phyloP scores from a whole-genome alignment of 345 rosid species.

The Aegle marmelos region DNA sequence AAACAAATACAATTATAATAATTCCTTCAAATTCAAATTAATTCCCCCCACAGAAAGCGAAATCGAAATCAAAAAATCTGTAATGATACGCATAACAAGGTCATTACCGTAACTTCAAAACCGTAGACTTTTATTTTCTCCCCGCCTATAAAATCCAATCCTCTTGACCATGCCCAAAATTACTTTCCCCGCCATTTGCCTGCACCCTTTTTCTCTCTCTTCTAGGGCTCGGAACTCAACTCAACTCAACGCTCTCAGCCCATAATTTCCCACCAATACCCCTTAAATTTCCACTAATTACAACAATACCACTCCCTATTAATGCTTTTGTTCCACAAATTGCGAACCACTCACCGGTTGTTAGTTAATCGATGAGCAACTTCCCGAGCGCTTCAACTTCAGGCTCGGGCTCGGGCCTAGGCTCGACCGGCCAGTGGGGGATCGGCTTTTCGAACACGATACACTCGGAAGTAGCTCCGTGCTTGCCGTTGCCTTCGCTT shows the following conservation, averaged over 20 bases:
- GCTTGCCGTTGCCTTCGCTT: conserved; percentile 86
- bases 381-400: conserved; percentile 44
- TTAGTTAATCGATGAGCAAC: conserved; percentile 49
- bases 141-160: background rate
- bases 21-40: background rate
- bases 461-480: conserved; percentile 88
- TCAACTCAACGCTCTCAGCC: conserved; percentile 14
- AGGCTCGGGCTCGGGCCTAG: conserved; percentile 19
- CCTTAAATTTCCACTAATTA: conserved; percentile 21
- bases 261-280: conserved; percentile 24
- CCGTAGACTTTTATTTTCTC: background rate
- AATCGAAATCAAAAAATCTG: rapidly evolving
- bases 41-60: background rate
- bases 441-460: conserved; percentile 86
- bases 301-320: conserved; percentile 12
- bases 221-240: conserved; percentile 46
- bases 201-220: conserved; percentile 7
- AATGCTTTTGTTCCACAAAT: conserved; percentile 31
- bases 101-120: background rate
- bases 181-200: conserved; percentile 81
- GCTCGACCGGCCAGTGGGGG: conserved; percentile 39
- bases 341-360: conserved; percentile 28
- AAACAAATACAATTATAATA: background rate
- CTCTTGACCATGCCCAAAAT: conserved; percentile 1
- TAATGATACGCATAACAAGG: background rate